These are phyloP conservation scores for Penicillium vulpinum DNA, from an alignment of 2,329 filamentous ascomycete genomes.

Conservation along the genomic window DNA sequence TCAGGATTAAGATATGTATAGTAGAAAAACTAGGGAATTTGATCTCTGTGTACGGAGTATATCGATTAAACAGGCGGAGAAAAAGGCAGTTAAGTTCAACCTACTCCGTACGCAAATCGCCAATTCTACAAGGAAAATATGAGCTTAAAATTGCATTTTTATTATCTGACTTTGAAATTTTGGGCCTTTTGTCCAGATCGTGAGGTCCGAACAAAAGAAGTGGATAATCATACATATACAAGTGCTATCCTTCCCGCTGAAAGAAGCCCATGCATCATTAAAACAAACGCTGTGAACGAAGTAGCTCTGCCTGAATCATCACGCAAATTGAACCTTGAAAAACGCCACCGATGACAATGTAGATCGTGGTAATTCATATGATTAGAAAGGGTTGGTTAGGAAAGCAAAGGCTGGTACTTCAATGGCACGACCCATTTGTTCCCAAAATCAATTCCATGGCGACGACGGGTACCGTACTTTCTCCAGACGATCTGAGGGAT, in stretches of 20 bases:
- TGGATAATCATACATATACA: slow-evolving; percentile 12
- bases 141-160: not conserved
- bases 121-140: not conserved
- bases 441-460: slow-evolving; percentile 85
- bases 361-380: slow-evolving; percentile 9
- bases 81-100: not conserved
- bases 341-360: slow-evolving; percentile 16
- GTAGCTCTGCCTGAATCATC: slow-evolving; percentile 2
- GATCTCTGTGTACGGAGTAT: no score
- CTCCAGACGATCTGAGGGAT: slow-evolving; percentile 80
- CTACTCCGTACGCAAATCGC: not conserved
- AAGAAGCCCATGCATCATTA: slow-evolving; percentile 1
- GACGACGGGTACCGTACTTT: slow-evolving; percentile 75
- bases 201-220: not conserved
- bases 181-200: not conserved
- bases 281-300: slow-evolving; percentile 12
- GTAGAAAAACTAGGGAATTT: no score
- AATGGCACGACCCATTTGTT: slow-evolving; percentile 81
- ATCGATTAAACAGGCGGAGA: no score
- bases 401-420: slow-evolving; percentile 41
- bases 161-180: not conserved
- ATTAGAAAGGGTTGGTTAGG: slow-evolving; percentile 18
- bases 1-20: no score
- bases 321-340: slow-evolving; percentile 6
- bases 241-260: not conserved